phyloP scores from a whole-genome alignment of 495 filamentous ascomycete species.

The Talaromyces adpressus region DNA sequence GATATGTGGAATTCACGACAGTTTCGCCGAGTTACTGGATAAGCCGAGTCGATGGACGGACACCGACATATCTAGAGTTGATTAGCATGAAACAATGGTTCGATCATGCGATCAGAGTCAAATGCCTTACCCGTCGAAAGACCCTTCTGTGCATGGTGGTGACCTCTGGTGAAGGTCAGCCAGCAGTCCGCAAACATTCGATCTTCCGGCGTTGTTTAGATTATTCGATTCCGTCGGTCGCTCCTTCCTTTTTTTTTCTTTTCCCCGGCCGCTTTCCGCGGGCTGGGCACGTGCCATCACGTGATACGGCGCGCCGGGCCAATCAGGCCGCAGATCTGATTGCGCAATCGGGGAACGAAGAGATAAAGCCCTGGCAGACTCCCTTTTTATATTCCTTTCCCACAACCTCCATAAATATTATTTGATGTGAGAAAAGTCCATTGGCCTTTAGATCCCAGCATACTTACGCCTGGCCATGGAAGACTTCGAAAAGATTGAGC shows the following conservation, averaged over 20 bases:
- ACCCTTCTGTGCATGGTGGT: slow-evolving; percentile 8
- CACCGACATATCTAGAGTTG: slow-evolving; percentile 5
- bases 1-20: slow-evolving; percentile 2
- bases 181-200: background rate
- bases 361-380: background rate
- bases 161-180: background rate
- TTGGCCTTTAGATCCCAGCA: background rate
- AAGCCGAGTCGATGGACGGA: slow-evolving; percentile 6
- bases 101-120: no score
- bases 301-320: slow-evolving; percentile 5
- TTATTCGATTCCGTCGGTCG: background rate
- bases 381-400: background rate
- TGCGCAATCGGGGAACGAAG: slow-evolving; percentile 24
- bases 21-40: background rate
- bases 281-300: slow-evolving; percentile 4
- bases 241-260: background rate
- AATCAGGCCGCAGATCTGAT: background rate
- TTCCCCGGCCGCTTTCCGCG: slow-evolving; percentile 6
- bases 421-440: background rate
- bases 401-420: slow-evolving; percentile 8
- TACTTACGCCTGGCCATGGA: slow-evolving; percentile 15
- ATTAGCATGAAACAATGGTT: background rate
- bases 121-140: slow-evolving; percentile 1
- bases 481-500: slow-evolving; percentile 29
- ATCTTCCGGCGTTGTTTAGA: background rate